A percentile compares a stretch with the other conserved stretches of the same genome.
Conservation (phyloP, 2,329 filamentous ascomycete species). For the Ramularia collo-cygni region DNA sequence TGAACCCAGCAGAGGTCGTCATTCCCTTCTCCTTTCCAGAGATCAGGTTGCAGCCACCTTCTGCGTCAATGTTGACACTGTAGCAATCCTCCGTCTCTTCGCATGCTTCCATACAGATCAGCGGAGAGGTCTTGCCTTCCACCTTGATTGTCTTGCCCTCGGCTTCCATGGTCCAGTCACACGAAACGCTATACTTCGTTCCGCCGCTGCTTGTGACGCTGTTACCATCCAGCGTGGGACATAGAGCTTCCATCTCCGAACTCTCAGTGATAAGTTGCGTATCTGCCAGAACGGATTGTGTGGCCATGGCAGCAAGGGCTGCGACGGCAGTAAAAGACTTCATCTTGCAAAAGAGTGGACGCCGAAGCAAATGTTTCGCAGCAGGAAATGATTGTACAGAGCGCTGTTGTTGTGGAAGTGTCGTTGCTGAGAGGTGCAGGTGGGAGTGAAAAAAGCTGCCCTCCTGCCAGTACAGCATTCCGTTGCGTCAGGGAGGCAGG, state of each 20-base stretch:
- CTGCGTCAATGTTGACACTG: conserved; percentile 19
- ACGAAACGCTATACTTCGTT: conserved; percentile 17
- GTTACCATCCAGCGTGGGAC: conserved; percentile 20
- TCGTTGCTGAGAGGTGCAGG: conserved; percentile 7
- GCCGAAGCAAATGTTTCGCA: conserved; percentile 2
- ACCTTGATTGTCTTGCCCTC: conserved; percentile 9
- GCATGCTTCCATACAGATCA: conserved; percentile 22
- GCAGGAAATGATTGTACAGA: conserved; percentile 2
- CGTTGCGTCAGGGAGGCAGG: background rate
- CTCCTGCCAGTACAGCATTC: conserved; percentile 1
- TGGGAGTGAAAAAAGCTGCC: conserved; percentile 43
- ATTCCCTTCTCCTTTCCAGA: conserved; percentile 12
- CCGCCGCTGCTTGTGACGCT: conserved; percentile 17
- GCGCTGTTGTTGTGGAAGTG: conserved; percentile 7
- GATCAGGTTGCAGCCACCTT: conserved; percentile 18
- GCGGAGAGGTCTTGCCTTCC: conserved; percentile 7
- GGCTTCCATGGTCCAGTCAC: conserved; percentile 15
- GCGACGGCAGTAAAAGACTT: conserved; percentile 5
- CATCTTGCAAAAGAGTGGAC: conserved; percentile 6
- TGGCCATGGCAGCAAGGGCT: conserved; percentile 2
- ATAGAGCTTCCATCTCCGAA: conserved; percentile 9
- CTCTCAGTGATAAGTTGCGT: background rate
- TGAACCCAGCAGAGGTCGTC: conserved; percentile 7
- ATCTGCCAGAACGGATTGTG: conserved; percentile 1
- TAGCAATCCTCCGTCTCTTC: conserved; percentile 19